phyloP scores from a whole-genome alignment of 1,139 yeast species.

The Suhomyces maxii region DNA sequence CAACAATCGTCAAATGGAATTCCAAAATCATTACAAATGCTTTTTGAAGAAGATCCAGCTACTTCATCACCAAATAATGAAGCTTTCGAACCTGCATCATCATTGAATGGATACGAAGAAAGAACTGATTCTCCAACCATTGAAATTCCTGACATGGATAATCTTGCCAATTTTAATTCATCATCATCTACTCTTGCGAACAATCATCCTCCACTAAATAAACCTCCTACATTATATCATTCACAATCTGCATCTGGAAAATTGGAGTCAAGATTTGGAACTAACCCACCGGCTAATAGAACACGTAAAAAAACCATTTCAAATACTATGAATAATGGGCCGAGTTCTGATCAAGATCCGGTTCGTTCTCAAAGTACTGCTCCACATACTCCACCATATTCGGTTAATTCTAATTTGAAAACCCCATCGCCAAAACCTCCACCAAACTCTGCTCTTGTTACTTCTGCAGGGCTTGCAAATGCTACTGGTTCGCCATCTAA shows the following conservation, averaged over 20 bases:
- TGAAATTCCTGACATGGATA: constrained; percentile 48
- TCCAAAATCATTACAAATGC: constrained; percentile 69
- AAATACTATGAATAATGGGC: constrained; percentile 26
- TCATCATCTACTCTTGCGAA: constrained; percentile 9
- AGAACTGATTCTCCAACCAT: constrained; percentile 46
- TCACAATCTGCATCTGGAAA: constrained; percentile 50
- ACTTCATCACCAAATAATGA: neutral
- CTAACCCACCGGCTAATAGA: constrained; percentile 24
- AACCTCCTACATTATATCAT: constrained; percentile 51
- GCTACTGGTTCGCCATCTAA: constrained; percentile 47
- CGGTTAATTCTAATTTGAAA: constrained; percentile 19
- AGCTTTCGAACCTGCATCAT: constrained; percentile 5
- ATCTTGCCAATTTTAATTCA: constrained; percentile 26
- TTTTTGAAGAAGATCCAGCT: constrained; percentile 50
- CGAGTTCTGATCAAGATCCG: constrained; percentile 2
- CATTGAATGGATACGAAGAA: constrained; percentile 12
- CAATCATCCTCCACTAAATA: constrained; percentile 37
- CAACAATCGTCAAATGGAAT: constrained; percentile 39
- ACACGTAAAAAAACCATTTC: constrained; percentile 45
- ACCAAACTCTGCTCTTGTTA: constrained; percentile 22
- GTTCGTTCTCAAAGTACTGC: constrained; percentile 9
- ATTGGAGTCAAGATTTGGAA: constrained; percentile 36
- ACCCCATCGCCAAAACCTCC: constrained; percentile 47
- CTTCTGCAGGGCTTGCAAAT: constrained; percentile 17
- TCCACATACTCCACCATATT: constrained; percentile 43